Percentiles rank a stretch among this genome's conserved stretches.
phyloP scores from a whole-genome alignment of 495 filamentous ascomycete species.

The Umbilicaria muhlenbergii region DNA sequence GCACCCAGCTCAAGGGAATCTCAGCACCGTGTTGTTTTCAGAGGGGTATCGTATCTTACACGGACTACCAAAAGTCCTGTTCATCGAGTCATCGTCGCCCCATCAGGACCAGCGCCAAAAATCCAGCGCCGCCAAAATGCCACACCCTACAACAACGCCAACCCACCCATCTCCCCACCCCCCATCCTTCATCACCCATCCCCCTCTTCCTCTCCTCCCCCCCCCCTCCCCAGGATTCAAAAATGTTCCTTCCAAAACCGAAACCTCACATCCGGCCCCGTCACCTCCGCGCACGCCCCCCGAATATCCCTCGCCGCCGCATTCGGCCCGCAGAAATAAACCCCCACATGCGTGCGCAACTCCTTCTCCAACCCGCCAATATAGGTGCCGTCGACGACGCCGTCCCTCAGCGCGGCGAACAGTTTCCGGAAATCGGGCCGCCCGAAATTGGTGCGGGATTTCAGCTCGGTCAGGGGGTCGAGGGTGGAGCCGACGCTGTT shows the following conservation, averaged over 20 bases:
- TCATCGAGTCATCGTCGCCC: too few relatives aligned
- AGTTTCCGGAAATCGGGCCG: constrained; percentile 78
- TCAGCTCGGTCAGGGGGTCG: constrained; percentile 86
- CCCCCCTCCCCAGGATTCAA: not conserved
- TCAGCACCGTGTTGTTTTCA: too few relatives aligned
- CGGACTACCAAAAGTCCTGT: too few relatives aligned
- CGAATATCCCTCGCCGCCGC: constrained; percentile 71
- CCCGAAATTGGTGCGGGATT: constrained; percentile 83
- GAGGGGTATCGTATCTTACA: too few relatives aligned
- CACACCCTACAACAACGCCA: too few relatives aligned
- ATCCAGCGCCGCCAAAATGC: too few relatives aligned
- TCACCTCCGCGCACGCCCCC: constrained; percentile 56
- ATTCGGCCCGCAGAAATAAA: constrained; percentile 92
- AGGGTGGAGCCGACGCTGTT: constrained; percentile 78
- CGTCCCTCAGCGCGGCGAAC: constrained; percentile 73
- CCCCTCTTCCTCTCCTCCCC: too few relatives aligned
- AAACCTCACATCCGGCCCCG: constrained; percentile 67
- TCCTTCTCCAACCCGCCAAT: constrained; percentile 58
- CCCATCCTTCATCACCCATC: too few relatives aligned
- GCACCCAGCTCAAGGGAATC: too few relatives aligned
- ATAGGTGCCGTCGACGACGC: constrained; percentile 72
- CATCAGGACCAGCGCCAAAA: too few relatives aligned
- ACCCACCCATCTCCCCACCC: too few relatives aligned
- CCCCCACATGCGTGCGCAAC: constrained; percentile 71
- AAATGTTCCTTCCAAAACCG: constrained; percentile 99